Evolutionary conservation across 2,329 filamentous ascomycete species (phyloP).

Genomic region (Colletotrichum melonis): DNA sequence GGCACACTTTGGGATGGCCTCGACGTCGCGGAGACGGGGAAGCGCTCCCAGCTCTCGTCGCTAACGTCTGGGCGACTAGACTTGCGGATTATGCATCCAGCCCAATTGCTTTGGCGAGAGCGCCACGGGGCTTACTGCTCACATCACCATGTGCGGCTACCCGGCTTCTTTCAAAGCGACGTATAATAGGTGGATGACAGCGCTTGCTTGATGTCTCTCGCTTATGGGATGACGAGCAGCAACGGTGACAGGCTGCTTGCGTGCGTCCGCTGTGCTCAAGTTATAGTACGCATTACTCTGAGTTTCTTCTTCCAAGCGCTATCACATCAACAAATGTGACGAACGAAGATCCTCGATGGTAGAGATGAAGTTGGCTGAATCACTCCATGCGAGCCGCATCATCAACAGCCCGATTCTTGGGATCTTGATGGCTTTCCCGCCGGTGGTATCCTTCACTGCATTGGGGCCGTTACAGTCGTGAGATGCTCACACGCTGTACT

Average conservation of each 20-base stretch:
- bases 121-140: background rate
- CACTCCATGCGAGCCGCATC: background rate
- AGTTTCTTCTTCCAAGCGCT: background rate
- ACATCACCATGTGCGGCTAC: background rate
- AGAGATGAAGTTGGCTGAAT: background rate
- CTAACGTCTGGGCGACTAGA: background rate
- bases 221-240: background rate
- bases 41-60: background rate
- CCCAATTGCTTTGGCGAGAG: background rate
- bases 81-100: background rate
- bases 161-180: background rate
- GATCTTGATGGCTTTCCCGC: background rate
- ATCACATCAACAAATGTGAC: background rate
- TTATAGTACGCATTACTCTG: background rate
- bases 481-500: background rate
- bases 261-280: background rate
- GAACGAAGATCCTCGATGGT: background rate
- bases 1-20: background rate
- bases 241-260: background rate
- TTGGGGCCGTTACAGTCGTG: background rate
- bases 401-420: background rate
- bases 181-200: background rate
- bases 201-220: background rate
- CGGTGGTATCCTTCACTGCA: background rate
- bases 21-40: background rate